Evolutionary conservation across 768 basidiomycete species (phyloP).

Genomic region (Mycena polygramma): DNA sequence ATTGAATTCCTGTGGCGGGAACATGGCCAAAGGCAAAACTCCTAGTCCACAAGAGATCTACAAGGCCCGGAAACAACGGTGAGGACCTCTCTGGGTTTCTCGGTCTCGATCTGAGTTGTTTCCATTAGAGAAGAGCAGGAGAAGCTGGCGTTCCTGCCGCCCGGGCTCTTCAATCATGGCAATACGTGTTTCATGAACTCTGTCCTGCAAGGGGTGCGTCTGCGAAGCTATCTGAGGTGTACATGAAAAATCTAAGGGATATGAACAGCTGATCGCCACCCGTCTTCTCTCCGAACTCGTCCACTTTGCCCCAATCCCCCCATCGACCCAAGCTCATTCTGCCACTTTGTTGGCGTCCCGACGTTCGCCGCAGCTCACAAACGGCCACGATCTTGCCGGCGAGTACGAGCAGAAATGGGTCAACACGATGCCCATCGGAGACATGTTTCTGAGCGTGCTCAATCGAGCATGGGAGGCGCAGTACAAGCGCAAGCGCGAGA

Average conservation of each 20-base stretch:
- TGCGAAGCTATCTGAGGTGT: slow-evolving; percentile 49
- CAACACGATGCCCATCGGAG: slow-evolving; percentile 77
- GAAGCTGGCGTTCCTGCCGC: slow-evolving; percentile 71
- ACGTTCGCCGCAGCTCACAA: slow-evolving; percentile 77
- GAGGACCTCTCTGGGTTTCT: neutral
- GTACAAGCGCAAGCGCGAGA: slow-evolving; percentile 61
- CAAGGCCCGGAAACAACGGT: slow-evolving; percentile 30
- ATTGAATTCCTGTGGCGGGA: slow-evolving; percentile 16
- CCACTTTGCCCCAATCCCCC: slow-evolving; percentile 65
- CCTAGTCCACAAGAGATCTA: slow-evolving; percentile 34
- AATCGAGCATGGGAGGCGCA: slow-evolving; percentile 76
- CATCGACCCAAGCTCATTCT: slow-evolving; percentile 54
- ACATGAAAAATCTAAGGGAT: slow-evolving; percentile 26
- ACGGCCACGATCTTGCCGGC: slow-evolving; percentile 71
- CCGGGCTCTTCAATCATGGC: slow-evolving; percentile 83
- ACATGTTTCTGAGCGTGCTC: slow-evolving; percentile 73
- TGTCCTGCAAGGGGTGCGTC: slow-evolving; percentile 86
- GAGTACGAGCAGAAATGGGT: slow-evolving; percentile 65
- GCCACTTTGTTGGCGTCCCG: slow-evolving; percentile 56
- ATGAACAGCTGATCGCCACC: slow-evolving; percentile 75
- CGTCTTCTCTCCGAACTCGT: slow-evolving; percentile 69
- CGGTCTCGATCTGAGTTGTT: slow-evolving; percentile 11
- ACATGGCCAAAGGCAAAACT: slow-evolving; percentile 34
- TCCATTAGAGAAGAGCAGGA: slow-evolving; percentile 69
- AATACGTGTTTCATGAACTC: slow-evolving; percentile 99